phyloP scores from a whole-genome alignment of 257 asterid genomes.

The Ocimum tenuiflorum region DNA sequence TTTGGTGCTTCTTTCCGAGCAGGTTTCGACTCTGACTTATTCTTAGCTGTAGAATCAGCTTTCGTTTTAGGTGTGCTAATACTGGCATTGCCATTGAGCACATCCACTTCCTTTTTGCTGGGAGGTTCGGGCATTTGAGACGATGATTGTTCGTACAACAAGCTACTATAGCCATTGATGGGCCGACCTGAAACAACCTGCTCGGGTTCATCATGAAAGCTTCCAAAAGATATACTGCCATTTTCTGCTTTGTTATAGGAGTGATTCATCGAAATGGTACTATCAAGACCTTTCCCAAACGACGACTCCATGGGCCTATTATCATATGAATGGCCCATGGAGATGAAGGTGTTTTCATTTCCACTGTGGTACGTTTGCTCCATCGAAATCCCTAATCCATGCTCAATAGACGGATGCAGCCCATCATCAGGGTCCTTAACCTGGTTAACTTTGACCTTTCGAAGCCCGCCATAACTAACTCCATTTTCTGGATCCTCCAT shows the following conservation, averaged over 20 bases:
- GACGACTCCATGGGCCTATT: constrained; percentile 33
- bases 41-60: constrained; percentile 37
- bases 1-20: constrained; percentile 82
- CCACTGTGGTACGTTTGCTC: constrained; percentile 46
- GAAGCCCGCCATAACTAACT: constrained; percentile 47
- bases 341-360: constrained; percentile 36
- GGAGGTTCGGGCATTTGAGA: constrained; percentile 41
- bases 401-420: constrained; percentile 35
- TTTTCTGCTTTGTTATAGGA: constrained; percentile 45
- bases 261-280: constrained; percentile 30
- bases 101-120: constrained; percentile 37
- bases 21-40: constrained; percentile 51
- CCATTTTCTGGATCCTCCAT: constrained; percentile 53
- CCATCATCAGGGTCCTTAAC: constrained; percentile 54
- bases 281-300: constrained; percentile 41
- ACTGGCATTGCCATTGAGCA: constrained; percentile 27
- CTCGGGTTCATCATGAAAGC: constrained; percentile 61
- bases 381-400: constrained; percentile 38
- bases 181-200: constrained; percentile 56
- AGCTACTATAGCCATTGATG: constrained; percentile 45
- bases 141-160: constrained; percentile 57
- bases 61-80: constrained; percentile 34
- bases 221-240: constrained; percentile 44
- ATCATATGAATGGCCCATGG: constrained; percentile 46
- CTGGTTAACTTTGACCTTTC: constrained; percentile 65